Evolutionary conservation across 23 red algal species (phyloP).

Genomic region (Gracilariopsis chorda): DNA sequence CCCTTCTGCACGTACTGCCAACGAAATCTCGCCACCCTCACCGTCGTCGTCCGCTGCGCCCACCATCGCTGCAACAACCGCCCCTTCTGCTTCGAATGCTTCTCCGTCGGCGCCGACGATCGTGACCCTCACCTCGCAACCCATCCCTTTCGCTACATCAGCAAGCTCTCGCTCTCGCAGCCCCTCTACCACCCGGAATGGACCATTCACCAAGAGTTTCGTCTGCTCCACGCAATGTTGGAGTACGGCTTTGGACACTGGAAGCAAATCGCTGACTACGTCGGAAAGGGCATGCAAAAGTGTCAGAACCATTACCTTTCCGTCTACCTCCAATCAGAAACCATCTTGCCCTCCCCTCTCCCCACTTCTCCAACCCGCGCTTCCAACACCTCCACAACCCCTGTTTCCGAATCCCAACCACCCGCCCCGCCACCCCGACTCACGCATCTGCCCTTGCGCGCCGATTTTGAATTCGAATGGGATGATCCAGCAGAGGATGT

Average conservation of each 20-base stretch:
- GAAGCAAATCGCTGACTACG: constrained; percentile 69
- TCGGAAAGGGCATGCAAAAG: constrained; percentile 65
- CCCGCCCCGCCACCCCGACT: background rate
- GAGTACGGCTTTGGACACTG: constrained; percentile 77
- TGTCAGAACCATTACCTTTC: constrained; percentile 76
- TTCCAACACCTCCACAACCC: background rate
- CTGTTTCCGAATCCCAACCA: background rate
- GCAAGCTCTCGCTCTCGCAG: background rate
- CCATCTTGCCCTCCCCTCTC: background rate
- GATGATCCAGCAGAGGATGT: constrained; percentile 86
- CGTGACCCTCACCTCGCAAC: constrained; percentile 59
- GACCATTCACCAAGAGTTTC: constrained; percentile 79
- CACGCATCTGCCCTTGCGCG: constrained; percentile 42
- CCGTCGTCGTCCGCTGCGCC: constrained; percentile 44
- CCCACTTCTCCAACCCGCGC: background rate
- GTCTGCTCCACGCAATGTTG: constrained; percentile 65
- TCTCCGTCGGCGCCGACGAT: constrained; percentile 79
- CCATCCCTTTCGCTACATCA: constrained; percentile 85
- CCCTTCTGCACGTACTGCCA: constrained; percentile 30
- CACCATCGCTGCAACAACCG: constrained; percentile 22
- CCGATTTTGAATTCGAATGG: constrained; percentile 93
- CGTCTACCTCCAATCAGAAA: constrained; percentile 57
- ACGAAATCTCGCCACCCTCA: background rate
- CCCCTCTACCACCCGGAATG: constrained; percentile 68
- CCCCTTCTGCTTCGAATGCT: constrained; percentile 86